These are phyloP conservation scores for Cutaneotrichosporon arboriforme DNA, from an alignment of 1,284 basidiomycete genomes.

Conservation along the genomic window DNA sequence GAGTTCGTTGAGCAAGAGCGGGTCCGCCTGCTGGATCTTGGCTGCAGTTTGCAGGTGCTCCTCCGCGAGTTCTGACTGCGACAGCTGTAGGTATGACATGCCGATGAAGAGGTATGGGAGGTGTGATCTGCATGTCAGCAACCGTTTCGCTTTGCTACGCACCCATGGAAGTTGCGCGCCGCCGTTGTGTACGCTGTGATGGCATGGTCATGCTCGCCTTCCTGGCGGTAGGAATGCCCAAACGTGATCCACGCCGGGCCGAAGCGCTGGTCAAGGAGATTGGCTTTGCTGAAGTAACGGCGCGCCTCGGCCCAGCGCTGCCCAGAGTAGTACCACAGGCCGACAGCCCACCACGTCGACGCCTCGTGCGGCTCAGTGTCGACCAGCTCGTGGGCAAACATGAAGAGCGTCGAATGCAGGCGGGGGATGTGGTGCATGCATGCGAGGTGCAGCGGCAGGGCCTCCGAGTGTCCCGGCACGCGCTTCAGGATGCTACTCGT, in stretches of 20 bases:
- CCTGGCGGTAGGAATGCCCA: constrained; percentile 91
- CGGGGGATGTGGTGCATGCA: constrained; percentile 95
- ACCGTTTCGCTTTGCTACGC: constrained; percentile 31
- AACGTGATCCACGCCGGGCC: constrained; percentile 96
- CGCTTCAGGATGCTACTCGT: constrained; percentile 80
- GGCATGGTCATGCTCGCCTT: constrained; percentile 97
- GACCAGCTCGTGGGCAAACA: constrained; percentile 92
- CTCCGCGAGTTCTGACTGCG: constrained; percentile 73
- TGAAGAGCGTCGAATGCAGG: constrained; percentile 84
- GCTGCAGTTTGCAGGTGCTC: constrained; percentile 80
- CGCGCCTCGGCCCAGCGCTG: constrained; percentile 81
- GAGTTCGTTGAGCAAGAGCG: constrained; percentile 82
- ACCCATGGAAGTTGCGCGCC: constrained; percentile 89
- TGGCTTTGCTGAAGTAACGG: constrained; percentile 92
- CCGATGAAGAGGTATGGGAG: constrained; percentile 92
- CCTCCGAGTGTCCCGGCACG: constrained; percentile 72
- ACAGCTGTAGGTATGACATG: constrained; percentile 84
- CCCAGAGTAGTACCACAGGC: constrained; percentile 88
- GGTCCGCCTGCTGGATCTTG: constrained; percentile 75
- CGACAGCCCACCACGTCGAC: constrained; percentile 96
- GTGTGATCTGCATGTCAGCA: constrained; percentile 62
- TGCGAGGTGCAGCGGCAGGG: constrained; percentile 88
- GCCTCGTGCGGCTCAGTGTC: constrained; percentile 87
- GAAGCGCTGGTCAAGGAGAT: constrained; percentile 93
- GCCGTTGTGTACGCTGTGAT: constrained; percentile 97